Conservation (phyloP, 225 moss, liverwort and hornwort species). For the Polytrichum commune region DNA sequence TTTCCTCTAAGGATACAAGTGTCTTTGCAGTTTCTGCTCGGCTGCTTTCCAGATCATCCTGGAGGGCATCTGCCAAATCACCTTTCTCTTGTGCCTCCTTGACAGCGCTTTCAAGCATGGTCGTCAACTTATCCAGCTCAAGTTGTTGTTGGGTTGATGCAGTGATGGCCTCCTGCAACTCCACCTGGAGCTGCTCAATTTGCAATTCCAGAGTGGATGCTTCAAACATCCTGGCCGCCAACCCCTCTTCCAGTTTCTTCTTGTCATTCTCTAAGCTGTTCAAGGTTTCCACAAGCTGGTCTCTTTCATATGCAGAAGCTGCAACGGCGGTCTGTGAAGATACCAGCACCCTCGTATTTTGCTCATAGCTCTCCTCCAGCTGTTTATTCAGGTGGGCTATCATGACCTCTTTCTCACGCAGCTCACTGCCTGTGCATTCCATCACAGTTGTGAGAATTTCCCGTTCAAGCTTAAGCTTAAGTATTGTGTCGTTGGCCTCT, state of each 20-base stretch:
- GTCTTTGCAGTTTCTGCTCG: constrained; percentile 9
- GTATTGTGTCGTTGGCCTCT: not conserved
- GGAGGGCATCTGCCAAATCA: constrained; percentile 12
- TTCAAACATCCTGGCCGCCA: not conserved
- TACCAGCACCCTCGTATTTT: constrained; percentile 9
- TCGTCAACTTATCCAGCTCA: constrained; percentile 24
- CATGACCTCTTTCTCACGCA: constrained; percentile 23
- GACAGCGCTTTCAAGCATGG: constrained; percentile 33
- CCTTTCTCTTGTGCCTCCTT: constrained; percentile 28
- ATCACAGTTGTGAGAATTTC: constrained; percentile 39
- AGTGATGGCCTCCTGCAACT: not conserved
- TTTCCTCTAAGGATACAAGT: constrained; percentile 20
- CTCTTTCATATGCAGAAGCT: not conserved
- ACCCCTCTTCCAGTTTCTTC: not conserved
- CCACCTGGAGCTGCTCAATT: not conserved
- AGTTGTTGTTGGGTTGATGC: not conserved
- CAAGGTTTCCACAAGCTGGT: not conserved
- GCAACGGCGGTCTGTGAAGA: constrained; percentile 21
- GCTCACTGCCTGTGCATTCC: constrained; percentile 28
- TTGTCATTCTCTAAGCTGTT: not conserved
- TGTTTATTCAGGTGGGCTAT: constrained; percentile 14
- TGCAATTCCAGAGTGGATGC: not conserved
- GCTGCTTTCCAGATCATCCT: constrained; percentile 7
- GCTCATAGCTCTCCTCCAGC: constrained; percentile 13
- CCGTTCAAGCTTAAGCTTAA: not conserved